A percentile compares a stretch with the other conserved stretches of the same genome.
These are phyloP conservation scores for Cryptococcus sp. DNA, from an alignment of 1,284 basidiomycete genomes.

Conservation along the genomic window DNA sequence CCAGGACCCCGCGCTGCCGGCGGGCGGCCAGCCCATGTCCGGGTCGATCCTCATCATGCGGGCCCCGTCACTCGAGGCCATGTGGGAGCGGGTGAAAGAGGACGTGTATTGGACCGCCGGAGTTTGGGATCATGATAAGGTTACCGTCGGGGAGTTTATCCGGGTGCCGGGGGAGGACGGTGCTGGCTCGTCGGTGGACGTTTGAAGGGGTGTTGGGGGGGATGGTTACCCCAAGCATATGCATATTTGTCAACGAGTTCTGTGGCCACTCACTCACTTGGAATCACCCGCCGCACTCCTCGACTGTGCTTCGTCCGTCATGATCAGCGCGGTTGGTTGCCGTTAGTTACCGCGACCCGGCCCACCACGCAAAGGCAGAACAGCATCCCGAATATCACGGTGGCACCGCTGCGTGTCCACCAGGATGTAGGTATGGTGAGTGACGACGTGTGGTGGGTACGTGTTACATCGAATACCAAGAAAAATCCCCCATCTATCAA, in stretches of 20 bases:
- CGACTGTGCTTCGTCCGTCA: no score
- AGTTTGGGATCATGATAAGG: constrained; percentile 44
- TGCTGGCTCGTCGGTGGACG: background rate
- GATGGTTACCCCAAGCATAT: no score
- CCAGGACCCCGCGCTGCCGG: constrained; percentile 9
- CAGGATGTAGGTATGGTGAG: no score
- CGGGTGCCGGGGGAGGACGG: constrained; percentile 7
- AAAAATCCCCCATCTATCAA: background rate
- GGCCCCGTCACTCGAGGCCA: constrained; percentile 27
- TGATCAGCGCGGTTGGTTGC: no score
- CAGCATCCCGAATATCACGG: no score
- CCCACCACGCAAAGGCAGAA: no score
- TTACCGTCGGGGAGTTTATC: constrained; percentile 37
- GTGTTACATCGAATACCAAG: background rate
- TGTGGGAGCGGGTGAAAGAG: constrained; percentile 39
- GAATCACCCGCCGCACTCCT: no score
- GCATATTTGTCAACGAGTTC: no score
- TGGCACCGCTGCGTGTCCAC: no score
- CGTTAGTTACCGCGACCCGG: no score
- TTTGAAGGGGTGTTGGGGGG: background rate
- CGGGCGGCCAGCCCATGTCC: constrained; percentile 29
- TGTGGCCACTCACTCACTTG: no score
- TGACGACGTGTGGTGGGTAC: background rate
- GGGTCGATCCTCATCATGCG: constrained; percentile 42
- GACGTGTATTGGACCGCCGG: constrained; percentile 47